Conservation (phyloP, 1,284 basidiomycete genomes). For the Vanrija humicola region DNA sequence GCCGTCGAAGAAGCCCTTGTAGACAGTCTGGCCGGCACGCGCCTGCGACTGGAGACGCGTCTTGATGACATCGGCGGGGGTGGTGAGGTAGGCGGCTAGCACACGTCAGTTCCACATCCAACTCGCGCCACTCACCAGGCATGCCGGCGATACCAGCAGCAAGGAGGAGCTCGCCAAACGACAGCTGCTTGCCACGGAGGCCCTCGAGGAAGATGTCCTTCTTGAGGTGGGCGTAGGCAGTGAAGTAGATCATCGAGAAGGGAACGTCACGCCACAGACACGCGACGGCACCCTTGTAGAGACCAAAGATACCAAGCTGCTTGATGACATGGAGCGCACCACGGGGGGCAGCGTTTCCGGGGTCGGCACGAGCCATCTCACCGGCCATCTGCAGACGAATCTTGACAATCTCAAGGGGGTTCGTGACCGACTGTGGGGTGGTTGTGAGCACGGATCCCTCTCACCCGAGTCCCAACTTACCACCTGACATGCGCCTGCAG, state of each 20-base stretch:
- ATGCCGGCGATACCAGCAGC: constrained; percentile 63
- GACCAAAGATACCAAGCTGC: constrained; percentile 83
- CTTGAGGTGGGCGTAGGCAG: constrained; percentile 51
- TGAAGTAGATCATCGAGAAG: constrained; percentile 61
- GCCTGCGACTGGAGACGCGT: constrained; percentile 98
- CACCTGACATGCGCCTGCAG: constrained; percentile 95
- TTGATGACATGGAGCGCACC: constrained; percentile 90
- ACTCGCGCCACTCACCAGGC: constrained; percentile 53
- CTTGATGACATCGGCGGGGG: constrained; percentile 80
- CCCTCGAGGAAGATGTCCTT: constrained; percentile 93
- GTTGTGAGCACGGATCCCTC: background rate
- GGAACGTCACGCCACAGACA: constrained; percentile 68
- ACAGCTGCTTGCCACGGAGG: constrained; percentile 87
- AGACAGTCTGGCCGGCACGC: constrained; percentile 83
- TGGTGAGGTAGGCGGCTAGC: constrained; percentile 24
- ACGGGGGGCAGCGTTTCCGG: constrained; percentile 69
- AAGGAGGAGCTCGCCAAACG: constrained; percentile 82
- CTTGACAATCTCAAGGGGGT: constrained; percentile 80
- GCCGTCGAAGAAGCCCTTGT: constrained; percentile 86
- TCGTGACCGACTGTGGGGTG: constrained; percentile 73
- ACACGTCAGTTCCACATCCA: background rate
- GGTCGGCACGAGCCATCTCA: constrained; percentile 71
- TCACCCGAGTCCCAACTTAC: constrained; percentile 55
- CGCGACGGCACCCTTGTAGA: constrained; percentile 63
- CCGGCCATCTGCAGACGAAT: constrained; percentile 90